phyloP scores from a whole-genome alignment of 2,329 filamentous ascomycete genomes.

The Cyphellophora attinorum region DNA sequence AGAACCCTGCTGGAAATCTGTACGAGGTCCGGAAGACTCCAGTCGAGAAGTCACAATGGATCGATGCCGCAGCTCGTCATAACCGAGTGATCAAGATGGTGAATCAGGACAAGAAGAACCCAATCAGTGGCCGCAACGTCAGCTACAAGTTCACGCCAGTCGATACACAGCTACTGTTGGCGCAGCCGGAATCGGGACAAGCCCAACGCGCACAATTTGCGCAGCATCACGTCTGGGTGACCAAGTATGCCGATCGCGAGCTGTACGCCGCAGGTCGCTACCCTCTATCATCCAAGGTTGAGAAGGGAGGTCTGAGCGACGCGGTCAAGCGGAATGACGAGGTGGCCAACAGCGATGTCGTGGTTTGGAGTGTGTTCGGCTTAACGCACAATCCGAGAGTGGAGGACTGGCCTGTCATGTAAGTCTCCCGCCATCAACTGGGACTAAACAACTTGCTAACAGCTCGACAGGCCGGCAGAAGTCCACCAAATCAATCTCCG shows the following conservation, averaged over 20 bases:
- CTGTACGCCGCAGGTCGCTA: conserved; percentile 39
- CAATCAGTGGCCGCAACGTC: conserved; percentile 32
- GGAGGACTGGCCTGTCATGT: conserved; percentile 42
- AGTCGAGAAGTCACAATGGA: conserved; percentile 36
- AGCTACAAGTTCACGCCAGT: conserved; percentile 40
- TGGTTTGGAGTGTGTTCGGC: conserved; percentile 42
- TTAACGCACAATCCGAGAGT: conserved; percentile 43
- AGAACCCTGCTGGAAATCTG: conserved; percentile 53
- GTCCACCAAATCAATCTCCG: conserved; percentile 38
- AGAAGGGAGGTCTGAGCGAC: conserved; percentile 35
- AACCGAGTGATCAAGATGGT: conserved; percentile 40
- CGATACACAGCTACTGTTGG: conserved; percentile 39
- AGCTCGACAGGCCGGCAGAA: conserved; percentile 28
- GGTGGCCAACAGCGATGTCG: conserved; percentile 36
- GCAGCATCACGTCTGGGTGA: conserved; percentile 43
- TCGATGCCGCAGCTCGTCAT: conserved; percentile 43
- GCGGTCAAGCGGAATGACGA: conserved; percentile 33
- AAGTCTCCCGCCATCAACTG: conserved; percentile 34
- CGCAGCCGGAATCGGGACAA: conserved; percentile 33
- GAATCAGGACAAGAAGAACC: conserved; percentile 35
- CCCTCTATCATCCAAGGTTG: conserved; percentile 35
- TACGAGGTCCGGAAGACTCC: conserved; percentile 45
- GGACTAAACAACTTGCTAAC: conserved; percentile 64
- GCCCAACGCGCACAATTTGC: conserved; percentile 39
- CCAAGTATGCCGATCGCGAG: conserved; percentile 40